These are phyloP conservation scores for Rhizoclosmatium sp. DNA, from an alignment of 192 early-diverging fungal genomes.

Conservation along the genomic window DNA sequence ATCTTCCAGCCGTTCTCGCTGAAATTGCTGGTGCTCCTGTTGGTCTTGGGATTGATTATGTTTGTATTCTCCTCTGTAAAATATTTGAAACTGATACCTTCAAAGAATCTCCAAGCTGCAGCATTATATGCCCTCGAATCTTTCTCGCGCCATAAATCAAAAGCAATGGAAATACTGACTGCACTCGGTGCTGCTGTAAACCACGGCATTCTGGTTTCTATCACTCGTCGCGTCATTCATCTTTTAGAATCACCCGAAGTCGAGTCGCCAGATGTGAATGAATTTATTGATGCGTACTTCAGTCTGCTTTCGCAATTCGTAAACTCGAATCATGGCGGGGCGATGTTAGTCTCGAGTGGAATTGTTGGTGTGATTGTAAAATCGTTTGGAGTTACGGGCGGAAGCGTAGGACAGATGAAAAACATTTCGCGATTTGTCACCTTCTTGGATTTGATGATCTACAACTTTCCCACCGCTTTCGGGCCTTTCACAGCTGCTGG, in stretches of 20 bases:
- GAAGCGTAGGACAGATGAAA: slow-evolving; percentile 37
- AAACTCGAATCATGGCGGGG: slow-evolving; percentile 82
- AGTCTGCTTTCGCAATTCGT: slow-evolving; percentile 79
- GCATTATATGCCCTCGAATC: slow-evolving; percentile 85
- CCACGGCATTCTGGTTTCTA: slow-evolving; percentile 88
- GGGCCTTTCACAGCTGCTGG: slow-evolving; percentile 81
- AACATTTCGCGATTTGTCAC: slow-evolving; percentile 68
- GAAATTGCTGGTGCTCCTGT: slow-evolving; percentile 69
- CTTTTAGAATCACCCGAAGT: slow-evolving; percentile 40
- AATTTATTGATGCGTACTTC: slow-evolving; percentile 87
- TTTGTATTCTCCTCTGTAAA: background rate
- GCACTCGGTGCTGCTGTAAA: slow-evolving; percentile 92
- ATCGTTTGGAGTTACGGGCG: slow-evolving; percentile 70
- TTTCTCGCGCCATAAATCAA: slow-evolving; percentile 78
- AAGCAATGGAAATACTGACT: slow-evolving; percentile 80
- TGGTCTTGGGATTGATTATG: background rate
- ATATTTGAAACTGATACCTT: background rate
- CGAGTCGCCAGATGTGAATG: slow-evolving; percentile 34
- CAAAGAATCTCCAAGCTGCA: slow-evolving; percentile 77
- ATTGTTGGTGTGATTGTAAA: slow-evolving; percentile 82
- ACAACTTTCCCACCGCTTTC: slow-evolving; percentile 78
- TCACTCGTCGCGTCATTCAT: slow-evolving; percentile 76
- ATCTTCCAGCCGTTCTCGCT: slow-evolving; percentile 80
- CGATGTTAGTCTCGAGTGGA: slow-evolving; percentile 90
- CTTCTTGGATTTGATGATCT: slow-evolving; percentile 85